Evolutionary conservation across 192 early-diverging fungal genomes (phyloP).

Genomic region (Entomortierella parvispora): DNA sequence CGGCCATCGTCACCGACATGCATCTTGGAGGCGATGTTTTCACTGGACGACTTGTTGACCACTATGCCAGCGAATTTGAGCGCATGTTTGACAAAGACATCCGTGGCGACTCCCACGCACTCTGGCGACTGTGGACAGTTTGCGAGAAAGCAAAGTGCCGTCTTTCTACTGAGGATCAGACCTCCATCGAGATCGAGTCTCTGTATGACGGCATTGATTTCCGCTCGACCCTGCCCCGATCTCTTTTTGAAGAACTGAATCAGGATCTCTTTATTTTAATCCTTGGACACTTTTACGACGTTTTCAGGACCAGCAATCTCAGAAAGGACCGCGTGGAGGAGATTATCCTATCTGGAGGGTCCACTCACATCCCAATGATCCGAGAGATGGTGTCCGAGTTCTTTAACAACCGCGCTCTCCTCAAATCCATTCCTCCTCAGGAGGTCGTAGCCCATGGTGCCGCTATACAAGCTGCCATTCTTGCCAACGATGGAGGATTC

Average conservation of each 20-base stretch:
- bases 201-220: slow-evolving; percentile 98
- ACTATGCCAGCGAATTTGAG: slow-evolving; percentile 97
- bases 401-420: slow-evolving; percentile 99
- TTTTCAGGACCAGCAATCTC: slow-evolving; percentile 96
- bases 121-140: slow-evolving; percentile 96
- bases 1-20: slow-evolving; percentile 98
- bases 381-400: slow-evolving; percentile 97
- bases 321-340: slow-evolving; percentile 91
- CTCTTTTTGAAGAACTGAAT: slow-evolving; percentile 99
- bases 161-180: slow-evolving; percentile 92
- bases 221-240: slow-evolving; percentile 97
- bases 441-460: slow-evolving; percentile 99
- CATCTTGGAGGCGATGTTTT: slow-evolving; percentile 99
- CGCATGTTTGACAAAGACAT: slow-evolving; percentile 98
- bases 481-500: slow-evolving; percentile 97
- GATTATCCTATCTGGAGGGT: slow-evolving; percentile 97
- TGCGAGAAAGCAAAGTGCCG: slow-evolving; percentile 98
- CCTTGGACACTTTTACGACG: slow-evolving; percentile 94
- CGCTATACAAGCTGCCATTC: slow-evolving; percentile 96
- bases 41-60: slow-evolving; percentile 96
- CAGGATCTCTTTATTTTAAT: slow-evolving; percentile 94
- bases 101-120: slow-evolving; percentile 84
- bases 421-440: slow-evolving; percentile 99
- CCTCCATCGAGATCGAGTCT: slow-evolving; percentile 95
- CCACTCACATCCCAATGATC: slow-evolving; percentile 99